Evolutionary conservation across 805 yeast genomes (phyloP).

Genomic region (Starmerella riodocensis): DNA sequence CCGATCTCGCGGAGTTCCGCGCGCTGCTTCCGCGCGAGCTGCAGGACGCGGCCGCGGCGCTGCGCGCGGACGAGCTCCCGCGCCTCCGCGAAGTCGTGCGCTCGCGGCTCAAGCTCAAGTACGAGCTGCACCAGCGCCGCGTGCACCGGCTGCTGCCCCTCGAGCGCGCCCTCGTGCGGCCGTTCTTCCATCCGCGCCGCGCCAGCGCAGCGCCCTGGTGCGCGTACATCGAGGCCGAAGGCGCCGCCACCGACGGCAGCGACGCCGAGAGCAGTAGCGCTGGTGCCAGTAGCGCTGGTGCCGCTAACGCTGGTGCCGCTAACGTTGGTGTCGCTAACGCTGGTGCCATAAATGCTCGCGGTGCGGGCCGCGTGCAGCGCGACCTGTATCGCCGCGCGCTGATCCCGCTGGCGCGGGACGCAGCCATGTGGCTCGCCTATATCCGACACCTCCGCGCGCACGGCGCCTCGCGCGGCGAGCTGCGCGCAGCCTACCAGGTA

Average conservation of each 20-base stretch:
- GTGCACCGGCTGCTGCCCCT: conserved; percentile 56
- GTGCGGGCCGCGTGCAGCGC: no score
- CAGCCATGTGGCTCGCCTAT: conserved; percentile 58
- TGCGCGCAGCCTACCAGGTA: conserved; percentile 22
- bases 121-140: conserved; percentile 20
- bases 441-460: conserved; percentile 37
- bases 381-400: conserved; percentile 61
- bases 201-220: conserved; percentile 44
- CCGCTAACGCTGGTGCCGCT: no score
- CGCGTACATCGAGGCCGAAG: conserved; percentile 47
- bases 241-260: no score
- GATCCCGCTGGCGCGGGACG: conserved; percentile 37
- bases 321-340: no score
- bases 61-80: conserved; percentile 3
- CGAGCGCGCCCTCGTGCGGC: conserved; percentile 50
- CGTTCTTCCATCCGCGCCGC: conserved; percentile 38
- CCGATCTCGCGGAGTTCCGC: neutral
- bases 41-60: neutral
- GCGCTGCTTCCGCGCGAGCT: conserved; percentile 2
- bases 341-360: no score
- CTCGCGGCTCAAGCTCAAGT: conserved; percentile 13
- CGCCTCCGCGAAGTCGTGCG: conserved; percentile 7
- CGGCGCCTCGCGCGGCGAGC: conserved; percentile 4
- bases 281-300: no score
- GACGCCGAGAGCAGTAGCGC: conserved; percentile 24